Evolutionary conservation across 306 rosid genomes (phyloP).

Genomic region (Cyamopsis tetragonoloba): DNA sequence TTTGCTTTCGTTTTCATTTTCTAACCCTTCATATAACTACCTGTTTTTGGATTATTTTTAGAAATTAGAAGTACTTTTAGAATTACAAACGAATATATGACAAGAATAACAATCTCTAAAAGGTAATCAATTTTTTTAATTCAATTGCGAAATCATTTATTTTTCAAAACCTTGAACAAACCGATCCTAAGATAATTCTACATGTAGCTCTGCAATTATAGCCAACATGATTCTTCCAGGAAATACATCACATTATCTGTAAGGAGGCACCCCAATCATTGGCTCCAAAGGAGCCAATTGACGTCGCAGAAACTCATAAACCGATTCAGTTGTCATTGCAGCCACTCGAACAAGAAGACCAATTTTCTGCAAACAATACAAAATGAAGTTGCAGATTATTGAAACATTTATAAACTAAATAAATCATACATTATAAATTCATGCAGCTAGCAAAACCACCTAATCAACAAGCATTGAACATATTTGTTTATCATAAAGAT

Average conservation of each 20-base stretch:
- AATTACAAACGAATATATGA: no score
- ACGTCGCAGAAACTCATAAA: conserved; percentile 62
- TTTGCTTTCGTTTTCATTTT: no score
- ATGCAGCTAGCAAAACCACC: background rate
- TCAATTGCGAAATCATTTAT: no score
- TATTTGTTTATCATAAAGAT: no score
- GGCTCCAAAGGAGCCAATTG: conserved; percentile 74
- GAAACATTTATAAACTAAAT: background rate
- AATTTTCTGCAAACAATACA: conserved; percentile 51
- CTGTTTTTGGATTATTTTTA: no score
- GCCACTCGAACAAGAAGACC: conserved; percentile 83
- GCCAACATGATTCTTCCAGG: background rate
- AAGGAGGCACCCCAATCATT: conserved; percentile 70
- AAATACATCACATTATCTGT: conserved; percentile 36
- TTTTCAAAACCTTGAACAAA: no score
- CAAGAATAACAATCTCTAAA: no score
- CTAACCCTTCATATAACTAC: no score
- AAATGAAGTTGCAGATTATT: background rate
- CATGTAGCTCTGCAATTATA: conserved; percentile 6
- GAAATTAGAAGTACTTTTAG: no score
- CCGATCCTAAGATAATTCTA: no score
- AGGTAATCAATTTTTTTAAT: no score
- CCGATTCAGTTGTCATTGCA: conserved; percentile 81
- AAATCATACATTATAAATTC: background rate
- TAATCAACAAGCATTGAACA: conserved; percentile 3